These are phyloP conservation scores for Trichosporon sp. DNA, from an alignment of 1,284 basidiomycete genomes.

Conservation along the genomic window DNA sequence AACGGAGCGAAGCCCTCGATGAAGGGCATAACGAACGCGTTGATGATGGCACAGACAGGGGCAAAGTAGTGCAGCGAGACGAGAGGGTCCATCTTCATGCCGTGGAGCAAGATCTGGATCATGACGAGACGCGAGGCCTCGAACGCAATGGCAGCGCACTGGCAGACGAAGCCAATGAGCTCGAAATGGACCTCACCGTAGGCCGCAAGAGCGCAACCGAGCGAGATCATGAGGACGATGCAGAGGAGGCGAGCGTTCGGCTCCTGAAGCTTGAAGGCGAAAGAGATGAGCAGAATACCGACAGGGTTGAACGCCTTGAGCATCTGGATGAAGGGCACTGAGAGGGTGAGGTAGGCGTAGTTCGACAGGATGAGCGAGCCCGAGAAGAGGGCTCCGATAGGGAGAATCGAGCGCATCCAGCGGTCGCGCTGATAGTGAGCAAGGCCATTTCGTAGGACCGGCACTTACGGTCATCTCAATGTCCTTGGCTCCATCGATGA, in stretches of 20 bases:
- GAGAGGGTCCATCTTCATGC: slow-evolving; percentile 94
- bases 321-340: slow-evolving; percentile 95
- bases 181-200: slow-evolving; percentile 22
- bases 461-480: slow-evolving; percentile 64
- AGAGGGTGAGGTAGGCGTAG: slow-evolving; percentile 87
- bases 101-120: slow-evolving; percentile 92
- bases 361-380: slow-evolving; percentile 88
- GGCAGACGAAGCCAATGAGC: slow-evolving; percentile 74
- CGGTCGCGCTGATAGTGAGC: slow-evolving; percentile 54
- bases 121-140: slow-evolving; percentile 71
- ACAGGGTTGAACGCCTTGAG: slow-evolving; percentile 98
- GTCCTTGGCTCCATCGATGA: slow-evolving; percentile 85
- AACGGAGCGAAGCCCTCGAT: slow-evolving; percentile 87
- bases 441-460: background rate
- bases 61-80: slow-evolving; percentile 95
- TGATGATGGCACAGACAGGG: slow-evolving; percentile 89
- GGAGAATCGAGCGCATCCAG: slow-evolving; percentile 82
- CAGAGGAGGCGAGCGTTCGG: slow-evolving; percentile 71
- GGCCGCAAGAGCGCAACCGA: slow-evolving; percentile 73
- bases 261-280: slow-evolving; percentile 81
- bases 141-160: slow-evolving; percentile 67
- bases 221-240: slow-evolving; percentile 75
- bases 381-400: slow-evolving; percentile 87
- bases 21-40: slow-evolving; percentile 75
- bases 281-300: slow-evolving; percentile 90